Conservation (phyloP, 139 green algal species). For the Micromonas pusilla region DNA sequence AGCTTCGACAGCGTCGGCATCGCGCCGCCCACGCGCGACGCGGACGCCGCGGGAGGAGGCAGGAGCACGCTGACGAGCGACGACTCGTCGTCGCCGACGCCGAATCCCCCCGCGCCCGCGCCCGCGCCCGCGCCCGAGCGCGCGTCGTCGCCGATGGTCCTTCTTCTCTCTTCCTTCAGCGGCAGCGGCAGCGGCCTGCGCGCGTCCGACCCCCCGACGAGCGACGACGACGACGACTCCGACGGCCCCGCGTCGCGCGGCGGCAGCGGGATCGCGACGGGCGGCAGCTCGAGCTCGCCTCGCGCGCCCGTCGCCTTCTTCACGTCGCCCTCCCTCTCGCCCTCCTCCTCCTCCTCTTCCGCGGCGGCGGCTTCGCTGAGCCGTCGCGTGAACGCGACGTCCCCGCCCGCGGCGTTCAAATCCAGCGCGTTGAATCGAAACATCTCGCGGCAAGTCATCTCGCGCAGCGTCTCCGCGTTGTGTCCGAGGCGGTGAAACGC, state of each 20-base stretch:
- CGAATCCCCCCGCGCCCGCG: no score
- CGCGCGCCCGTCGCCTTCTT: neutral
- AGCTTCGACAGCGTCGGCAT: no score
- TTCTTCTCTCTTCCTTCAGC: no score
- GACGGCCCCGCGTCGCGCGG: no score
- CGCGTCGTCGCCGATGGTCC: no score
- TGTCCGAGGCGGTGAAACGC: neutral
- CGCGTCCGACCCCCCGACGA: neutral
- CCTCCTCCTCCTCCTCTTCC: neutral
- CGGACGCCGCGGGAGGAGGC: neutral
- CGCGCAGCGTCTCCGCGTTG: neutral
- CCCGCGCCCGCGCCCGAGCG: no score
- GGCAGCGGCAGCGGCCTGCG: neutral
- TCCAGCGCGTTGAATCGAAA: neutral
- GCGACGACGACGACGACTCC: no score
- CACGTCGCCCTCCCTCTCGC: neutral
- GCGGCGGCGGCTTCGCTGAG: neutral
- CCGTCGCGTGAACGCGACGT: neutral
- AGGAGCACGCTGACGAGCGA: neutral
- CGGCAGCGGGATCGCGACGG: neutral
- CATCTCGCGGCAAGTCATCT: neutral
- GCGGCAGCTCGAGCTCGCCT: neutral
- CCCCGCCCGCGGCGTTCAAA: neutral
- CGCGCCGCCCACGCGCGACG: neutral
- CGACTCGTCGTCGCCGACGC: neutral